Base-by-base conservation (phyloP, 2,329 filamentous ascomycete genomes). In the Grosmannia clavigera region DNA sequence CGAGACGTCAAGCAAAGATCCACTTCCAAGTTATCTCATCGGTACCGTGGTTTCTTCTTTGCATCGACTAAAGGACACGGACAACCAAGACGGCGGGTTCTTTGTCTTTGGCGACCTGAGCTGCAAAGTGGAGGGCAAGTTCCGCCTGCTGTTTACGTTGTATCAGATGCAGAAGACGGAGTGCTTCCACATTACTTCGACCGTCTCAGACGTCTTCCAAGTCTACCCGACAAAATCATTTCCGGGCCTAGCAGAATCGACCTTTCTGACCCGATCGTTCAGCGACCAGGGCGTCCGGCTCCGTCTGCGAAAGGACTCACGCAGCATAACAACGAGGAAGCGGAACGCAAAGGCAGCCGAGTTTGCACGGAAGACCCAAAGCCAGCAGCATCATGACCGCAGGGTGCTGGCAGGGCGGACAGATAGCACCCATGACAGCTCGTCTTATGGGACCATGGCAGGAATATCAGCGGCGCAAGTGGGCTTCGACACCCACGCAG, bases 41-140 rank as follows among this genome's bases (percentile, higher is more conserved):
- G 90, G 90, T 10, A 88, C 86, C 5, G 76, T 88, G 51, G 86
- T 88, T 5, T 95, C 90, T 1, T 95, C 90, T 10, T 77, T 94
- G 56, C 88, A 95, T 71, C 81, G 88, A 59, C 75, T 95, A 59
- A 92, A 94, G 70, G 88, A 95, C 69, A 79, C 83, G 3, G 80
- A 86, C 67, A 91, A 91, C 68, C 77, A 76, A 75, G 89, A 94
- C 71, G 87, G 87, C 12, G 90, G 86, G 0, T 95, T 91, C 73
- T 95, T 95, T 68, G 86, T 95, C n/a, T 95, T 95, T 71, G 88
- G 88, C 5, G 90, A 96, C 71, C 77, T 96, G 27, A 94, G 89
- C 0, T 84, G 92, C 62, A 87, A 87, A 68, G 77, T 84, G 29
- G 82, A 88, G 66, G 91, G 91, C 35, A 78, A 76, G 25, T 92